phyloP scores from a whole-genome alignment of 768 basidiomycete genomes.

The Lactifluus rugatus region DNA sequence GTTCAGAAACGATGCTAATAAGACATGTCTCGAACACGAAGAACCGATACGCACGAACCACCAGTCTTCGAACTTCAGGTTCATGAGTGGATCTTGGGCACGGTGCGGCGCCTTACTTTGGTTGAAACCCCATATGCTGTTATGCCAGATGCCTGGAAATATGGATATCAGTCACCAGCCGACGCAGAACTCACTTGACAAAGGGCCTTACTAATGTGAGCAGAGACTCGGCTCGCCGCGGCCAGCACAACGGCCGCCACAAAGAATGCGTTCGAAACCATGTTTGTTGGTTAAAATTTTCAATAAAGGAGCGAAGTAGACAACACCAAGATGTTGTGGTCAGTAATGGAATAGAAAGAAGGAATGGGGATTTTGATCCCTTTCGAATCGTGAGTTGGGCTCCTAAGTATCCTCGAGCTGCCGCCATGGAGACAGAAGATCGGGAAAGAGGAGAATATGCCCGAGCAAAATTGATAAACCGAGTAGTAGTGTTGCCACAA shows the following conservation, averaged over 20 bases:
- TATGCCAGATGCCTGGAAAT: constrained; percentile 26
- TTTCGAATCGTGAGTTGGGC: background rate
- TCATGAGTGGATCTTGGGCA: constrained; percentile 29
- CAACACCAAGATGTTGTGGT: background rate
- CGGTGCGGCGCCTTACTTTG: constrained; percentile 27
- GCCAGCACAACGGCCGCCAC: background rate
- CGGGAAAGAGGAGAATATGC: background rate
- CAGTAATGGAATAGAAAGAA: background rate
- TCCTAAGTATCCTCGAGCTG: background rate
- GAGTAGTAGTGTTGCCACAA: background rate
- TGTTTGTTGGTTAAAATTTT: too few relatives aligned
- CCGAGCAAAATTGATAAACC: background rate
- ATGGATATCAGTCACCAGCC: background rate
- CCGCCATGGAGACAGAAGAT: background rate
- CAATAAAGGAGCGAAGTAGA: background rate
- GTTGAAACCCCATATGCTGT: constrained; percentile 34
- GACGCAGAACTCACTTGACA: background rate
- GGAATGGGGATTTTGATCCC: background rate
- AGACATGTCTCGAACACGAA: background rate
- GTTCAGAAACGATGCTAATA: background rate
- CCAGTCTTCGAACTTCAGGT: constrained; percentile 26
- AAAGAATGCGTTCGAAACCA: background rate
- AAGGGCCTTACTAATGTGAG: background rate
- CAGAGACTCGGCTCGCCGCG: background rate
- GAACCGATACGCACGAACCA: constrained; percentile 28